phyloP scores from a whole-genome alignment of 441 rosid genomes.

The Erodium texanum region DNA sequence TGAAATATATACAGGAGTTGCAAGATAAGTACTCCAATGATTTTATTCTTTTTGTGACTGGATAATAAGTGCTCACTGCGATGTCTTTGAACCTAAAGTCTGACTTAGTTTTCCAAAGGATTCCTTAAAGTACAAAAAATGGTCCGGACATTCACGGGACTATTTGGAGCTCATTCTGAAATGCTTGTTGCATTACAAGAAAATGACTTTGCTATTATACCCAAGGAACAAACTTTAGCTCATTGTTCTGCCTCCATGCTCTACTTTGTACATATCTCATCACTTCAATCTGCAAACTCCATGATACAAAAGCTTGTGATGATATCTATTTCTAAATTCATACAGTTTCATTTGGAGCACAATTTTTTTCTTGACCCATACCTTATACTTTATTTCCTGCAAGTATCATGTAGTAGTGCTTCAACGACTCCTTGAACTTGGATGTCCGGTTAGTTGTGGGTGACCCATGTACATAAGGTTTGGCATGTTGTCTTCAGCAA shows the following conservation, averaged over 20 bases:
- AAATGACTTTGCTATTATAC: neutral
- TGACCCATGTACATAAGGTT: conserved; percentile 19
- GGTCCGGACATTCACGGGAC: neutral
- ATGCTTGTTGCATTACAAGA: neutral
- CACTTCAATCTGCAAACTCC: neutral
- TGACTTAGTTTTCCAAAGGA: conserved; percentile 2
- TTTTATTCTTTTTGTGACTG: neutral
- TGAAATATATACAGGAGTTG: neutral
- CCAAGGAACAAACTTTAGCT: neutral
- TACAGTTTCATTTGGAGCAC: neutral
- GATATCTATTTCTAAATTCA: neutral
- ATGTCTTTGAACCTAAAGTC: neutral
- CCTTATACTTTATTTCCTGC: conserved; percentile 19
- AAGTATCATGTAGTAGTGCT: conserved; percentile 21
- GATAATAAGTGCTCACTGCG: neutral
- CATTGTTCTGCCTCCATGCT: neutral
- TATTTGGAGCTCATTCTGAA: neutral
- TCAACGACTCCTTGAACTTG: conserved; percentile 24
- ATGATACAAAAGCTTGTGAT: neutral
- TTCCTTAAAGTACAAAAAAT: neutral
- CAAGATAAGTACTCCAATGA: conserved; percentile 1
- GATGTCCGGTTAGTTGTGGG: conserved; percentile 29
- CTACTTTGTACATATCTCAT: neutral
- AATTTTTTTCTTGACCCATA: neutral
- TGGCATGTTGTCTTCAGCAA: conserved; percentile 47